phyloP scores from a whole-genome alignment of 2,329 filamentous ascomycete genomes.

The Xylariales sp. region DNA sequence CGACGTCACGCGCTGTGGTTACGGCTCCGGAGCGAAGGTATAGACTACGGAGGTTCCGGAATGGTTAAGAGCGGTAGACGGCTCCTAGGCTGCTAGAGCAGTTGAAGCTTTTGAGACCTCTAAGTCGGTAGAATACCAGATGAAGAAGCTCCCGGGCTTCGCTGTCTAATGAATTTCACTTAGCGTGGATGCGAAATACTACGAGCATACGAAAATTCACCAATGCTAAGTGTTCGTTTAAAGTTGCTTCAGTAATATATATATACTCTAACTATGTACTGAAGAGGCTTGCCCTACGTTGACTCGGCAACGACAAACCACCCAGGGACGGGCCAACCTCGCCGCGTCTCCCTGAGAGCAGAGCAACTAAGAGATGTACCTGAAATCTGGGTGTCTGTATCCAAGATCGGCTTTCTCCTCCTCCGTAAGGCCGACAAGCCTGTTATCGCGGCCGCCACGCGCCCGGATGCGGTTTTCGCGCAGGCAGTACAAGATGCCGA shows the following conservation, averaged over 20 bases:
- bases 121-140: not conserved
- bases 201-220: not conserved
- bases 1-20: not conserved
- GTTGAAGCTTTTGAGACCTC: not conserved
- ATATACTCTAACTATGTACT: conserved; percentile 12
- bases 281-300: not conserved
- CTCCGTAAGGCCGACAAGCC: conserved; percentile 61
- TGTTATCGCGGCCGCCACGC: conserved; percentile 59
- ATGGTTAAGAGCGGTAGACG: not conserved
- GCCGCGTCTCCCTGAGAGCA: not conserved
- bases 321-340: not conserved
- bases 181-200: not conserved
- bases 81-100: not conserved
- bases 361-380: conserved; percentile 59
- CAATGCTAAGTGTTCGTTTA: not conserved
- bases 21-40: not conserved
- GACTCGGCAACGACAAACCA: not conserved
- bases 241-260: not conserved
- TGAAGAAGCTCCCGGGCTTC: not conserved
- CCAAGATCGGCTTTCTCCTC: conserved; percentile 61
- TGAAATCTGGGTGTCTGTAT: conserved; percentile 65
- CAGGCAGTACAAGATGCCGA: conserved; percentile 63
- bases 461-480: conserved; percentile 64
- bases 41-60: not conserved
- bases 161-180: not conserved